Evolutionary conservation across 768 basidiomycete genomes (phyloP), one percentile per base, ranked within the genome.

Genomic region (Austroboletus eburneus): DNA sequence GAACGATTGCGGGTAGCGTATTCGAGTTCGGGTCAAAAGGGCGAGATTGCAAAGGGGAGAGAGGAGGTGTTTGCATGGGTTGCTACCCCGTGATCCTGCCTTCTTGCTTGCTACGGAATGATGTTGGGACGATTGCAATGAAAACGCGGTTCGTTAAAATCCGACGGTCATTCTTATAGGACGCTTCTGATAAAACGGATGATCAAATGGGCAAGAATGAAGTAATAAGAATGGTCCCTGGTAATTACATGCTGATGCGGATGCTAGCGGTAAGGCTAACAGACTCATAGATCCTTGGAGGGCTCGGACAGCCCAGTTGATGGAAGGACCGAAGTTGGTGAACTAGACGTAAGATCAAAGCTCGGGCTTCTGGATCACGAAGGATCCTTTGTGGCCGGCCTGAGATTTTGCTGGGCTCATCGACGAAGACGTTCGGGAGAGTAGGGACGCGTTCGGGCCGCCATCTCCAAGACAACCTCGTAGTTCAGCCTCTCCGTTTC

Each of bases 1-100:
- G 87, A 89, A 59, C 69, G 82, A 18, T 68, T 91, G 17, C 69
- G 83, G 38, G 77, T 75, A 9, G 76, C 78, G 0, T 88, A 90
- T 59, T 70, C 75, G 43, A 76, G 74, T 22, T 65, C 71, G 42
- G 68, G 61, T 3, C 55, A 58, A 42, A 59, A 59, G 49, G 64
- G 64, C 9, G 59, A 70, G 41, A 69, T 69, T 18, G 69, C 72
- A 20, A 65, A 71, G 38, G 68, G 69, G 20, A 67, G 71, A 45
- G 70, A 69, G 46, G 66, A 77, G 16, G 74, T 75, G 12, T 73
- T 70, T 42, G 61, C 58, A 1, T 77, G 76, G 76, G 71, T 77
- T 55, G 67, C 60, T 50, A 16, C 42, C 9, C 48, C 50, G 13
- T 63, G 47, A 61, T 8, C 16, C 30, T 22, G 13, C 27, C 20